Percentiles rank a stretch among this genome's conserved stretches.
Evolutionary conservation across 73 alveolate genomes (phyloP).

Genomic region (Symbiodinium pilosum): DNA sequence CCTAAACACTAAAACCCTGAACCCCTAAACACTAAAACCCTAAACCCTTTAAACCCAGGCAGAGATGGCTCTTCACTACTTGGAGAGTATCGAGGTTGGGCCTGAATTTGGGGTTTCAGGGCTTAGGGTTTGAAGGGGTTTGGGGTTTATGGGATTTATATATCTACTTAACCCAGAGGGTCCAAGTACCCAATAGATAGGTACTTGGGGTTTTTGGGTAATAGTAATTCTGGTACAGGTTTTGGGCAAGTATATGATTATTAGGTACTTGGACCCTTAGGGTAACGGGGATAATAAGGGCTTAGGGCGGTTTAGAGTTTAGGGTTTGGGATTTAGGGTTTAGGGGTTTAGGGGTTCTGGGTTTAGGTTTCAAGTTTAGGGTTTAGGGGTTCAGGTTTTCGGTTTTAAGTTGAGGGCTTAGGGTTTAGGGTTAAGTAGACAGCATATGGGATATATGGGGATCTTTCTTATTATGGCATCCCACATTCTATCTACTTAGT

Average conservation of each 20-base stretch:
- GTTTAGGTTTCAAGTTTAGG: neutral
- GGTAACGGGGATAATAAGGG: neutral
- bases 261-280: neutral
- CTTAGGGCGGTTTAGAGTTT: neutral
- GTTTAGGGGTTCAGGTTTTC: neutral
- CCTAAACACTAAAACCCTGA: neutral
- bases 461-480: no score
- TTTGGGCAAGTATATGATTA: no score
- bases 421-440: no score
- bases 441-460: no score
- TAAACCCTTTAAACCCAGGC: conserved; percentile 48
- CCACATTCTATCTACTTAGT: no score
- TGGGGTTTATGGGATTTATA: no score
- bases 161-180: neutral
- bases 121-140: neutral
- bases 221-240: no score
- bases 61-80: conserved; percentile 86
- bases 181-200: no score
- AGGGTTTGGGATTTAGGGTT: neutral
- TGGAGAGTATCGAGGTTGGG: neutral
- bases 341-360: neutral
- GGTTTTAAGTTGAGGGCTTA: neutral
- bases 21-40: neutral
- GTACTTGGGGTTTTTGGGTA: no score
- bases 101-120: no score